Base-by-base conservation (phyloP, 192 early-diverging fungal species). In the Pilobolus umbonatus region DNA sequence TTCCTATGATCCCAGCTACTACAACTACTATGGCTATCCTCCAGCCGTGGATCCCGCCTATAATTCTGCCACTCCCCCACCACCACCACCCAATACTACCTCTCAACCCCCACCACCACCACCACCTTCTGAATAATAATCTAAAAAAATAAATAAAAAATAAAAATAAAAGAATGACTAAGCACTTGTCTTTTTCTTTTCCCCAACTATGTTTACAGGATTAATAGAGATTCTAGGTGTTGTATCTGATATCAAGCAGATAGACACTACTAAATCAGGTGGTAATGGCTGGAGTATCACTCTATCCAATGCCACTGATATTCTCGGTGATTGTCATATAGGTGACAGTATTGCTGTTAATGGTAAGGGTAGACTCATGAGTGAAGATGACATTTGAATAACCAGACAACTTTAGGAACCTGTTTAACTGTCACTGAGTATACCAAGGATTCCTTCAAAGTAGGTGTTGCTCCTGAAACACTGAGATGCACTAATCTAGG, bases 141-240 rank as follows among this genome's bases (percentile, higher is more conserved):
- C n/a, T n/a, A n/a, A n/a, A n/a, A n/a, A n/a, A n/a, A n/a, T n/a
- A n/a, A n/a, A n/a, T n/a, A n/a, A n/a, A n/a, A n/a, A n/a, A n/a
- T n/a, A n/a, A n/a, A n/a, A n/a, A n/a, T n/a, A n/a, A n/a, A n/a
- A n/a, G n/a, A n/a, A n/a, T n/a, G n/a, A n/a, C n/a, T n/a, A n/a
- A n/a, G n/a, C n/a, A n/a, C n/a, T n/a, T n/a, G n/a, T n/a, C n/a
- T n/a, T n/a, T n/a, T n/a, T n/a, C n/a, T n/a, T n/a, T n/a, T n/a
- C n/a, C n/a, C n/a, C n/a, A n/a, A n/a, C n/a, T n/a, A 97, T 97
- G 95, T 99, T 99, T 68, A 99, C 97, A 0, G 97, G 97, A 49
- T 94, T 99, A 44, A 89, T 99, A 57, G 97, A 99, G 69, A 77
- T 77, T 58, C 86, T 96, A 71, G 97, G 95, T 55, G 80, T 57